Evolutionary conservation across 2,329 filamentous ascomycete genomes (phyloP).

Genomic region (Colletotrichum sp.): DNA sequence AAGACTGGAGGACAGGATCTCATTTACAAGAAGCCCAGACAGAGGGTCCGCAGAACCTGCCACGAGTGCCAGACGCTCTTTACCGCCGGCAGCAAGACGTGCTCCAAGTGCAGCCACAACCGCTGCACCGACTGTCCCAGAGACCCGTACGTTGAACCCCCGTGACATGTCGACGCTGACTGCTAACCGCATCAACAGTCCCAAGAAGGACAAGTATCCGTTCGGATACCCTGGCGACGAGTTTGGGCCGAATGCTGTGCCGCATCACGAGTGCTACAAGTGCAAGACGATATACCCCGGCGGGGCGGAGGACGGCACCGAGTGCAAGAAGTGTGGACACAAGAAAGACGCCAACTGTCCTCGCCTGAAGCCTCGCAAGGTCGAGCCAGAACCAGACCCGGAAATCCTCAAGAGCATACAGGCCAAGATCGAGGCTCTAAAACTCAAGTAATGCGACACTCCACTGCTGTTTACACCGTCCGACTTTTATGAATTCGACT

Average conservation of each 20-base stretch:
- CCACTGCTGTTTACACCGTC: not conserved
- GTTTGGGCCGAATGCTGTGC: conserved; percentile 55
- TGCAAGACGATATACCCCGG: conserved; percentile 65
- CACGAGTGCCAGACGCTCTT: conserved; percentile 76
- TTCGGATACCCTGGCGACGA: conserved; percentile 73
- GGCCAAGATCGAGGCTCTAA: conserved; percentile 54
- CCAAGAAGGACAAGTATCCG: conserved; percentile 73
- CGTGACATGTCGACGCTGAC: not conserved
- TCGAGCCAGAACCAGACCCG: conserved; percentile 66
- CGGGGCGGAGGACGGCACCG: conserved; percentile 53
- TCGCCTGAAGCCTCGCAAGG: conserved; percentile 62
- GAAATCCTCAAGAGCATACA: conserved; percentile 63
- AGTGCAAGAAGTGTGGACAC: conserved; percentile 66
- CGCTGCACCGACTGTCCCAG: conserved; percentile 83
- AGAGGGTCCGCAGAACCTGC: conserved; percentile 77
- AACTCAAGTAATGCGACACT: conserved; percentile 28
- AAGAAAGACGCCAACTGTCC: conserved; percentile 64
- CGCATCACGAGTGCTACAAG: conserved; percentile 64
- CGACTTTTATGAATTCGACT: conserved; percentile 2
- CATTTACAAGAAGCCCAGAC: conserved; percentile 72
- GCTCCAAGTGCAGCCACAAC: conserved; percentile 71
- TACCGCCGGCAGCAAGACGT: conserved; percentile 62
- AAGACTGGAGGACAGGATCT: conserved; percentile 73
- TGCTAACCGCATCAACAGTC: conserved; percentile 40
- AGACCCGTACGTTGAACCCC: conserved; percentile 68